Conservation (phyloP, 805 yeast genomes). For the Zygosaccharomyces pseudorouxii region DNA sequence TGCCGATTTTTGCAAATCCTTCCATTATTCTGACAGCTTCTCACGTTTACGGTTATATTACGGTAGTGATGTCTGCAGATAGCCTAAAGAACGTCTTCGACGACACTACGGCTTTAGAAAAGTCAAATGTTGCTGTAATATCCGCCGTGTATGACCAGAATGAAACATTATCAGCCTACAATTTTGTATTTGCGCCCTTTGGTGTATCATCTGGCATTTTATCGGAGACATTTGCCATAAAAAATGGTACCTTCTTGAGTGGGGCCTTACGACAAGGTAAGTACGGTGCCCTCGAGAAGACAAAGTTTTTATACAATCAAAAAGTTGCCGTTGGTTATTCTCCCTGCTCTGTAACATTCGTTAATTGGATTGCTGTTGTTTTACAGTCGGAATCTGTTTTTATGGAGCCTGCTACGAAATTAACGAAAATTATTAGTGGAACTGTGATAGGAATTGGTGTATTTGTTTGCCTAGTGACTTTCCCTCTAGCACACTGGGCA, state of each 20-base stretch:
- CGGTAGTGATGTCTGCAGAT: constrained; percentile 51
- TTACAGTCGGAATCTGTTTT: constrained; percentile 59
- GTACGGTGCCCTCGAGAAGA: constrained; percentile 41
- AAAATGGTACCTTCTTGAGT: constrained; percentile 33
- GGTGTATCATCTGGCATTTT: constrained; percentile 19
- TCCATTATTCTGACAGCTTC: constrained; percentile 59
- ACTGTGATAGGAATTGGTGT: constrained; percentile 75
- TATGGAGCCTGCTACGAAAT: constrained; percentile 54
- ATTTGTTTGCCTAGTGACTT: constrained; percentile 67
- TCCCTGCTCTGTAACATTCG: constrained; percentile 40
- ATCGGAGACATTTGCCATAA: constrained; percentile 26
- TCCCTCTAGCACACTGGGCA: constrained; percentile 79
- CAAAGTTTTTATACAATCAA: constrained; percentile 35
- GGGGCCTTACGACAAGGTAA: constrained; percentile 36
- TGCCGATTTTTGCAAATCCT: constrained; percentile 71
- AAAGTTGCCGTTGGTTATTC: constrained; percentile 56
- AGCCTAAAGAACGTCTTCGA: constrained; percentile 39
- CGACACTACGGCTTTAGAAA: constrained; percentile 41
- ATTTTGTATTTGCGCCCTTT: constrained; percentile 42
- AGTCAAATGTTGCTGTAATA: constrained; percentile 32
- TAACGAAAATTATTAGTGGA: constrained; percentile 68
- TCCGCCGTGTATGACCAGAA: constrained; percentile 27
- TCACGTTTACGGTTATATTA: constrained; percentile 63
- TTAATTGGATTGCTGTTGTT: constrained; percentile 69
- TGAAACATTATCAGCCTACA: constrained; percentile 34